These are phyloP conservation scores for Astrothelium macrocarpum DNA, from an alignment of 495 filamentous ascomycete species.

Conservation along the genomic window DNA sequence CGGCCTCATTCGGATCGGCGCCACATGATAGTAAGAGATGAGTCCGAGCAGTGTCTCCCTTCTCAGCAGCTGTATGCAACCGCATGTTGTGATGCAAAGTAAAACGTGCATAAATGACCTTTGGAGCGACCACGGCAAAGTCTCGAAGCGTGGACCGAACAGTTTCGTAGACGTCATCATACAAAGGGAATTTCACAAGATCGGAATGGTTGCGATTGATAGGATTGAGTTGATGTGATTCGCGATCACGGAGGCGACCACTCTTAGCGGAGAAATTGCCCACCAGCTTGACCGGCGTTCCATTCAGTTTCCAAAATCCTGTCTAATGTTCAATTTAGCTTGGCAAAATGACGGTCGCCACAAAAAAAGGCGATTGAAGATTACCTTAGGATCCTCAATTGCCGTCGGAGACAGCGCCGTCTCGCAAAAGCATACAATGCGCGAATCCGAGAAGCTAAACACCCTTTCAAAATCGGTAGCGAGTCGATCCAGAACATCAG, in stretches of 20 bases:
- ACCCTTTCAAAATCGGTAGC: slow-evolving; percentile 13
- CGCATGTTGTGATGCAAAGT: background rate
- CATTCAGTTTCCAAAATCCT: background rate
- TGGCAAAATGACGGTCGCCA: background rate
- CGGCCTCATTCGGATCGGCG: background rate
- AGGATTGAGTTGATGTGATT: background rate
- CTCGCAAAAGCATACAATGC: slow-evolving; percentile 19
- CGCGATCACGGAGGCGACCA: background rate
- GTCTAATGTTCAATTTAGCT: background rate
- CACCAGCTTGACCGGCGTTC: background rate
- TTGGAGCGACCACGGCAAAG: background rate
- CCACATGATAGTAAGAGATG: background rate
- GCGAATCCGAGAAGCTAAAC: slow-evolving; percentile 16
- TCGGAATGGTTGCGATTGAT: slow-evolving; percentile 4
- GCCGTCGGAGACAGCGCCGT: slow-evolving; percentile 17
- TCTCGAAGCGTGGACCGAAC: background rate
- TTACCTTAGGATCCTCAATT: background rate
- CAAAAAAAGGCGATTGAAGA: background rate
- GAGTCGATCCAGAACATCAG: slow-evolving; percentile 10
- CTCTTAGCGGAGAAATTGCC: background rate
- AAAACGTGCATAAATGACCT: background rate
- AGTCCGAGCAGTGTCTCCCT: background rate
- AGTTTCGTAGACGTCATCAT: background rate
- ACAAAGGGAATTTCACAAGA: background rate
- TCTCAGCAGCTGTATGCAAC: background rate